Evolutionary conservation across 306 rosid genomes (phyloP), one percentile per base, ranked within the genome.

Genomic region (Pueraria montana): DNA sequence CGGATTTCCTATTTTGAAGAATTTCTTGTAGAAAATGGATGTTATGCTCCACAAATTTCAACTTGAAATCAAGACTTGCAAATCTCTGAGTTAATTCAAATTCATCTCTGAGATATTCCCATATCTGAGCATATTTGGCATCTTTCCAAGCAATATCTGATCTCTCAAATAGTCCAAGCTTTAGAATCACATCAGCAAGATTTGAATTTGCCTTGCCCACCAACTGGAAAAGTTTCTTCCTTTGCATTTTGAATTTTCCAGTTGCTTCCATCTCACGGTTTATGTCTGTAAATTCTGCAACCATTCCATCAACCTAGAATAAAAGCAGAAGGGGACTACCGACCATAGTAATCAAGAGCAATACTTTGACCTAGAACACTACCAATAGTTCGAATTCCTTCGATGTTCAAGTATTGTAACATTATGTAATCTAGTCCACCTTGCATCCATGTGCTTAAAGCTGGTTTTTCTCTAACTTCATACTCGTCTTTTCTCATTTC

Each of bases 71-170:
- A 42, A 96, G 97, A 90, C 97, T 94, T 23, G 98, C 95, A 71
- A 96, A 96, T 89, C 99, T 89, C 86, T 93, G 98, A 12, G 98
- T 96, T 66, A 96, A 75, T 63, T 96, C 99, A 79, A 94, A 96
- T 88, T 96, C 99, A 53, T 92, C 99, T 62, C 97, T 88, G 38
- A 96, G 99, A 84, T 89, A 96, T 84, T 96, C 99, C 99, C 98
- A 96, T 87, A 94, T 96, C 89, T 96, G 98, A 82, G 98, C 97
- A 88, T 90, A 96, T 87, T 96, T 96, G 72, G 99, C 99, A 89
- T 96, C 95, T 86, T 96, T 96, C 99, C 99, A 96, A 38, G 99
- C 99, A 76, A 96, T 96, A 52, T 96, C 99, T 16, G 98, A 96
- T 83, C 98, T 96, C n/a, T n/a, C n/a, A n/a, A n/a, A n/a, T n/a